Base-by-base conservation (phyloP, 495 filamentous ascomycete species). In the Extremus antarcticus region DNA sequence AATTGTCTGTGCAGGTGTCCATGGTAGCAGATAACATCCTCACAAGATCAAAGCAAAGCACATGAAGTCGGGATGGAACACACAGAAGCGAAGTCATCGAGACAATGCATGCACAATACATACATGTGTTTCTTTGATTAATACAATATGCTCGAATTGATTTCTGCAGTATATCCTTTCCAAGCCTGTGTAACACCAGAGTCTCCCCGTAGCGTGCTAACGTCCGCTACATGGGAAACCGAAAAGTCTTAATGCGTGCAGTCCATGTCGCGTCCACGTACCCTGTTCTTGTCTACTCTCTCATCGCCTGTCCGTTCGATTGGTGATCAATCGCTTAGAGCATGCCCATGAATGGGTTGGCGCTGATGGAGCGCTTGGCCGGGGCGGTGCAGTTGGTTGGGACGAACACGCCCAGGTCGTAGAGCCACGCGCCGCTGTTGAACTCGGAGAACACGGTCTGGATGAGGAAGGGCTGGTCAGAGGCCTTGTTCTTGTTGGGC, bases 361-460 rank as follows among this genome's bases (percentile, higher is more conserved):
- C 13, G 29, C 7, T 13, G 29, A 45, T 21, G 7, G 41, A 45
- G 41, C 41, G 41, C 41, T 45, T 45, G 41, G 4, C 20, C 1
- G 23, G 43, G n/a, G 32, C 29, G 41, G 53, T 39, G 47, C 11
- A 21, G 47, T 40, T 29, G 25, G 39, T 17, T 2, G 57, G 57
- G 23, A 43, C 41, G 53, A 60, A 61, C 38, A 32, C 35, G 22
- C 54, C 58, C 3, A 53, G 17, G 39, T 61, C 54, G 22, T 57
- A 55, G 54, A 57, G 54, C 58, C 58, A 61, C 1, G 54, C 58
- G 25, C 54, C 54, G 50, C 40, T 48, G 54, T 56, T 56, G 53
- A 55, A 55, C 23, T 45, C 41, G 7, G 41, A 45, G 19, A 17
- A 45, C 16, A 45, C 19, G n/a, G 41, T 21, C 41, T n/a, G 15